phyloP scores from a whole-genome alignment of 129 eudicot genomes.

The Chrysanthemum seticuspe region DNA sequence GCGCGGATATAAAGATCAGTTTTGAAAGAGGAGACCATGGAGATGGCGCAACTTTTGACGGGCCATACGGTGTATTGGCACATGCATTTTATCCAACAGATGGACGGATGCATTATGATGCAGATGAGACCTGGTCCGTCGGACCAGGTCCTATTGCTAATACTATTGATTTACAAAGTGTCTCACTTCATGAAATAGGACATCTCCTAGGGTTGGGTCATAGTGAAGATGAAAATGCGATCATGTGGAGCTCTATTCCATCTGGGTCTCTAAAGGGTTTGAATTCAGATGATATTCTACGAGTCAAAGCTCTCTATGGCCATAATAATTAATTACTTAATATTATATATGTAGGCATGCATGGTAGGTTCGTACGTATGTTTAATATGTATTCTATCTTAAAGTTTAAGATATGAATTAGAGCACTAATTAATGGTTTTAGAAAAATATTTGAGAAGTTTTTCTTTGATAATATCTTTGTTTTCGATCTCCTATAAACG shows the following conservation, averaged over 20 bases:
- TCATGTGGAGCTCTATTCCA: not conserved
- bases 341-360: not conserved
- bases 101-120: not conserved
- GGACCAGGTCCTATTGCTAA: not conserved
- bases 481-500: too few species aligned
- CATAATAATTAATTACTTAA: not conserved
- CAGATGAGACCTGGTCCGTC: not conserved
- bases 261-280: not conserved
- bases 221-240: constrained; percentile 6
- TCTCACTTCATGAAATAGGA: constrained; percentile 12
- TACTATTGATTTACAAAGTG: not conserved
- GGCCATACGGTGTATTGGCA: not conserved
- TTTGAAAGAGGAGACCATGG: constrained; percentile 6
- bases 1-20: constrained; percentile 2
- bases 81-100: not conserved
- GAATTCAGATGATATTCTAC: not conserved
- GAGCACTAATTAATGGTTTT: too few species aligned
- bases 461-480: too few species aligned
- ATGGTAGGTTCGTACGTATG: too few species aligned
- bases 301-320: constrained; percentile 7
- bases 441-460: too few species aligned
- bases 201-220: not conserved
- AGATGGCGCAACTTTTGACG: not conserved
- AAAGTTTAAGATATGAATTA: too few species aligned
- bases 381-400: too few species aligned